phyloP scores from a whole-genome alignment of 2,329 filamentous ascomycete species.

The Aspergillus sojae region DNA sequence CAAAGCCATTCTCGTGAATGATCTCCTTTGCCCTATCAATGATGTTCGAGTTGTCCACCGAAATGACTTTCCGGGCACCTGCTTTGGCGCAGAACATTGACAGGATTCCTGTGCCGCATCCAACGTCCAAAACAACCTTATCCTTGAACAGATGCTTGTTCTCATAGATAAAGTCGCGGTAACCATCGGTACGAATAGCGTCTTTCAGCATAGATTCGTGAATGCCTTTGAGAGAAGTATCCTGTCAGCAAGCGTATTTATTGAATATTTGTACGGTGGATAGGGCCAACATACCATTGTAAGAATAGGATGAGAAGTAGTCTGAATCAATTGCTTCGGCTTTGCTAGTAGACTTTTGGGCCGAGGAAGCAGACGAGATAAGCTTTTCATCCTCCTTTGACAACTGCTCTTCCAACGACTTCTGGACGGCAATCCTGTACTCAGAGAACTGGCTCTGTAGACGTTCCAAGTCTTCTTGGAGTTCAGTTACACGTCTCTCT shows the following conservation, averaged over 20 bases:
- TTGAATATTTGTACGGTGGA: neutral
- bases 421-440: conserved; percentile 66
- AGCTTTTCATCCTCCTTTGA: conserved; percentile 56
- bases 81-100: conserved; percentile 94
- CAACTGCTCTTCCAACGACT: conserved; percentile 68
- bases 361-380: conserved; percentile 25
- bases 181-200: conserved; percentile 81
- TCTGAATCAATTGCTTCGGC: conserved; percentile 58
- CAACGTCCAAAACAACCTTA: conserved; percentile 88
- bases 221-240: conserved; percentile 62
- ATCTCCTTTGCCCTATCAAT: conserved; percentile 85
- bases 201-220: conserved; percentile 97
- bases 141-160: conserved; percentile 85
- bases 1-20: conserved; percentile 76
- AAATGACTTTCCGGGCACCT: conserved; percentile 81
- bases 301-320: conserved; percentile 68
- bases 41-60: conserved; percentile 90
- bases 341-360: conserved; percentile 33
- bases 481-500: conserved; percentile 56
- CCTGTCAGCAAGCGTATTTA: neutral
- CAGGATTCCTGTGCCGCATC: conserved; percentile 82
- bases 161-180: conserved; percentile 91
- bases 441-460: conserved; percentile 65
- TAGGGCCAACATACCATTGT: conserved; percentile 60
- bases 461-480: conserved; percentile 64